Conservation (phyloP, 345 rosid genomes). For the Salix caprea region DNA sequence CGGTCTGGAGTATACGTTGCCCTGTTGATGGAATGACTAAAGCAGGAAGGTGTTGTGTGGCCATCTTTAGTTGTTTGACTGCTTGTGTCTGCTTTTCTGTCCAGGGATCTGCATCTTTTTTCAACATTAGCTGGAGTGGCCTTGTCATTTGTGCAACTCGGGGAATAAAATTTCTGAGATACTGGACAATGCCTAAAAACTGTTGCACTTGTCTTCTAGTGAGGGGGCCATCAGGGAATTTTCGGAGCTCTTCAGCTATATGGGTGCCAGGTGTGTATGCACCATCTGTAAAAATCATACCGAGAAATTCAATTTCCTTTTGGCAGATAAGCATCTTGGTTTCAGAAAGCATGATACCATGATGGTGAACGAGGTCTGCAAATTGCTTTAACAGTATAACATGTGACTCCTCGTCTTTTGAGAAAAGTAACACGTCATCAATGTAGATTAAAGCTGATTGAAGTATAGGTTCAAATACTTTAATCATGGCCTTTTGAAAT, state of each 20-base stretch:
- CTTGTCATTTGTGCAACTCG: no score
- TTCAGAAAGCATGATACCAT: background rate
- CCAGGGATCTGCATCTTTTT: no score
- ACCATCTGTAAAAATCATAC: background rate
- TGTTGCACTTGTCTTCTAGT: background rate
- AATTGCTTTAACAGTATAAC: background rate
- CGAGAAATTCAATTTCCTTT: background rate
- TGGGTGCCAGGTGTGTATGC: no score
- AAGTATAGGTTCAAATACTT: background rate
- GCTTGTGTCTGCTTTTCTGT: background rate
- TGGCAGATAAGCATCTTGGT: background rate
- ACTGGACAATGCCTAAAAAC: background rate
- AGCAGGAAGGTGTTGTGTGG: background rate
- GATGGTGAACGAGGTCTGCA: background rate
- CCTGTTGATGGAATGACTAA: background rate
- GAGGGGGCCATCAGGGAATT: background rate
- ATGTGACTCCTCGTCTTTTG: background rate
- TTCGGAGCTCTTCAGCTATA: no score
- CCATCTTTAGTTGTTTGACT: background rate
- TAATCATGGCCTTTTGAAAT: conserved; percentile 1
- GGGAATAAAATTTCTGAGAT: background rate
- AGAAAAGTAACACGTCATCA: background rate
- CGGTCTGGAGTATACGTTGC: background rate
- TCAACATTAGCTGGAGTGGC: no score
- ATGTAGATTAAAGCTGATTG: background rate